phyloP scores from a whole-genome alignment of 2,329 filamentous ascomycete genomes.

The Penicillium sp. region DNA sequence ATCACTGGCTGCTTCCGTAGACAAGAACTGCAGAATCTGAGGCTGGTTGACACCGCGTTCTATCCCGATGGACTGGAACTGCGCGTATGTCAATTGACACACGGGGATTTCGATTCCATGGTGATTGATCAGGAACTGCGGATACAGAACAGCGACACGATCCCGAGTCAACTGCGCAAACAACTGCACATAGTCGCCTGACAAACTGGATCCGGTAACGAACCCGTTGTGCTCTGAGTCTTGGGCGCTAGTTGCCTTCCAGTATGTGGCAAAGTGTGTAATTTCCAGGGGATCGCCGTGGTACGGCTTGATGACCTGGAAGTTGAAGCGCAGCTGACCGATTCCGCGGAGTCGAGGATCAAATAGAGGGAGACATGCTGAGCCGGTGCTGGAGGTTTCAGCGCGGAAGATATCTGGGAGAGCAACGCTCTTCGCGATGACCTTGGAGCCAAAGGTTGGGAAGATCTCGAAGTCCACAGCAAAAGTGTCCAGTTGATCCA shows the following conservation, averaged over 20 bases:
- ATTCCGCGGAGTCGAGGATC: conserved; percentile 90
- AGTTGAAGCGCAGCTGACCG: conserved; percentile 90
- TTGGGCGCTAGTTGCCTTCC: conserved; percentile 95
- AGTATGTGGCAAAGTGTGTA: conserved; percentile 97
- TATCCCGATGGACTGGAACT: conserved; percentile 50
- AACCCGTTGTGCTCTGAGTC: conserved; percentile 83
- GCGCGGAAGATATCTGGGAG: conserved; percentile 83
- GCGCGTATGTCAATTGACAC: conserved; percentile 71
- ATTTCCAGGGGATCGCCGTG: conserved; percentile 90
- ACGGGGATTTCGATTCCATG: conserved; percentile 80
- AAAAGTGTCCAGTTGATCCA: conserved; percentile 90
- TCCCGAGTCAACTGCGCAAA: conserved; percentile 92
- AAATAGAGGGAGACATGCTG: conserved; percentile 85
- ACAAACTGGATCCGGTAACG: conserved; percentile 91
- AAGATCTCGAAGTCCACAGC: conserved; percentile 97
- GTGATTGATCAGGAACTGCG: conserved; percentile 76
- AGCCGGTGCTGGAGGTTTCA: conserved; percentile 72
- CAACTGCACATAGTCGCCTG: conserved; percentile 89
- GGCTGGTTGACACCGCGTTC: conserved; percentile 35
- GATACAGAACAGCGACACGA: conserved; percentile 82
- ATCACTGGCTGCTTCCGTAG: conserved; percentile 38
- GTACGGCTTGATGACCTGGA: conserved; percentile 96
- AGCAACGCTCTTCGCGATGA: conserved; percentile 94
- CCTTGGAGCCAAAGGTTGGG: conserved; percentile 94
- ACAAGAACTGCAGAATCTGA: conserved; percentile 34